These are phyloP conservation scores for Trichoderma atroviride DNA, from an alignment of 2,329 filamentous ascomycete species.

Conservation along the genomic window DNA sequence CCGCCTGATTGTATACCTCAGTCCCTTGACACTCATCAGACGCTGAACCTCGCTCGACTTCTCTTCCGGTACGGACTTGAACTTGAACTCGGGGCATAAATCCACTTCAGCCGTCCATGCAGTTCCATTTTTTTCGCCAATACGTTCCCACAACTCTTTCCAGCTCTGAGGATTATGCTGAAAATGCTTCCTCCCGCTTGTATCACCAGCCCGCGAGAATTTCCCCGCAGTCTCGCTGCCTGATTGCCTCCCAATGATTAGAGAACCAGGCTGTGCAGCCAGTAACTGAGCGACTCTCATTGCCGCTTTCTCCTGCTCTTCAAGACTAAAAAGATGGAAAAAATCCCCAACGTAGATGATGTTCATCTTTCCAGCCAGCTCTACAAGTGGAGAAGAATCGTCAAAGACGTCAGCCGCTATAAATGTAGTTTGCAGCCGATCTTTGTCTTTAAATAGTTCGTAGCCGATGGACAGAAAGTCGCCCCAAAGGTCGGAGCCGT, in stretches of 20 bases:
- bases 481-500: constrained; percentile 2
- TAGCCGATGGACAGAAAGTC: constrained; percentile 6
- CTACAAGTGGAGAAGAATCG: neutral
- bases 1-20: neutral
- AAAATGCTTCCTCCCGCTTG: neutral
- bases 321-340: constrained; percentile 7
- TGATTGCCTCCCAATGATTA: neutral
- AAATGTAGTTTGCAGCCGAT: neutral
- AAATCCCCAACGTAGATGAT: constrained; percentile 3
- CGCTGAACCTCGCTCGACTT: neutral
- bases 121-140: neutral
- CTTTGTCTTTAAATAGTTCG: neutral
- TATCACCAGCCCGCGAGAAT: neutral
- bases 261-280: neutral
- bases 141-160: neutral
- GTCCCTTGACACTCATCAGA: neutral
- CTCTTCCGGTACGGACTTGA: neutral
- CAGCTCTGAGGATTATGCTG: constrained; percentile 5
- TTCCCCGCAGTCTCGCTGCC: neutral
- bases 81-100: constrained; percentile 4
- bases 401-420: constrained; percentile 9
- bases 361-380: neutral
- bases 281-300: neutral
- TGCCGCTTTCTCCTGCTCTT: neutral
- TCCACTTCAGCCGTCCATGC: neutral